Evolutionary conservation across 2,329 filamentous ascomycete genomes (phyloP).

Genomic region (Fusarium duplospermum): DNA sequence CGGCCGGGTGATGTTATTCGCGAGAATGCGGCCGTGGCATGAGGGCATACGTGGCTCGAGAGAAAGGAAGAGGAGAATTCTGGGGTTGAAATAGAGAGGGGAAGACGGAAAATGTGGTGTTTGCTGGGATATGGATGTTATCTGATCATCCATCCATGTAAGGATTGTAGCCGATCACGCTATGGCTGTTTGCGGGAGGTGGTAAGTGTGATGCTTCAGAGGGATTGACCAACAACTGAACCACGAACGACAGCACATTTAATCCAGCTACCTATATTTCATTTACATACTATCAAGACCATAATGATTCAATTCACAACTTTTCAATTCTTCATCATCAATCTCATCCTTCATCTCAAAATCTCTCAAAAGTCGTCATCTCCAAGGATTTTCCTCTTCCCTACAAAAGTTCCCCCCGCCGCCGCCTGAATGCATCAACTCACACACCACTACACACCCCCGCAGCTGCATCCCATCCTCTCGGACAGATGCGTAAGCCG

Average conservation of each 20-base stretch:
- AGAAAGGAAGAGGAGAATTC: neutral
- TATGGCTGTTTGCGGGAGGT: conserved; percentile 14
- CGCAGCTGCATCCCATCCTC: conserved; percentile 13
- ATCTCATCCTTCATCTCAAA: neutral
- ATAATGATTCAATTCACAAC: neutral
- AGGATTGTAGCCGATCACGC: conserved; percentile 22
- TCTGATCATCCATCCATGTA: conserved; percentile 29
- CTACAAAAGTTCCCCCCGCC: conserved; percentile 33
- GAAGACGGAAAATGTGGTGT: neutral
- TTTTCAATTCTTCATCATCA: neutral
- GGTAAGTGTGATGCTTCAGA: neutral
- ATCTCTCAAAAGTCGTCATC: neutral
- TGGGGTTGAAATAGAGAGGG: conserved; percentile 12
- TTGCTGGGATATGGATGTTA: conserved; percentile 3
- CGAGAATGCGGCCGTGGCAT: neutral
- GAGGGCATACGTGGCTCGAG: neutral
- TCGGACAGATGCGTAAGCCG: conserved; percentile 28
- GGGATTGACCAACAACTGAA: neutral
- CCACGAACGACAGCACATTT: neutral
- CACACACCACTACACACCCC: conserved; percentile 1
- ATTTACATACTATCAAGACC: neutral
- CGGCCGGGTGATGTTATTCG: neutral
- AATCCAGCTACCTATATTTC: neutral
- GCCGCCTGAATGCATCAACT: neutral
- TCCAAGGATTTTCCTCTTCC: conserved; percentile 23